A percentile compares a stretch with the other conserved stretches of the same genome.
These are phyloP conservation scores for Paramarasmius palmivorus DNA, from an alignment of 1,284 basidiomycete species.

Conservation along the genomic window DNA sequence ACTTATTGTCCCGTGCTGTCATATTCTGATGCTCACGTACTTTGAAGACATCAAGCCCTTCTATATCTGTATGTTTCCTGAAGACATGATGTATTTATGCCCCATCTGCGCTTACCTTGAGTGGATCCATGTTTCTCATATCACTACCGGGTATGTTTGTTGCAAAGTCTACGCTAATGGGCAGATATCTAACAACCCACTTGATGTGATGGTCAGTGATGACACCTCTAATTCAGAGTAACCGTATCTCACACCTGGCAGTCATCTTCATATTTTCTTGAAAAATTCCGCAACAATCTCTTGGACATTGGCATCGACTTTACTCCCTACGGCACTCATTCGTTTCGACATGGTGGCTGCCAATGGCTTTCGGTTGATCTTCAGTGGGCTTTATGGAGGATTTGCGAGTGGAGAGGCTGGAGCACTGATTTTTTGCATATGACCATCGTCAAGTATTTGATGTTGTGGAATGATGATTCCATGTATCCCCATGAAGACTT, in stretches of 20 bases:
- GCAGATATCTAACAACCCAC: no score
- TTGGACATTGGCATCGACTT: conserved; percentile 31
- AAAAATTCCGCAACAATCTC: conserved; percentile 32
- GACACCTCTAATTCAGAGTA: no score
- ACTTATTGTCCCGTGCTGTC: no score
- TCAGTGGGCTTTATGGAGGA: conserved; percentile 23
- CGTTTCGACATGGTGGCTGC: conserved; percentile 29
- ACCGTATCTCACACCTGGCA: conserved; percentile 21
- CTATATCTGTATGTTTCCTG: no score
- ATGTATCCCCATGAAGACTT: conserved; percentile 27
- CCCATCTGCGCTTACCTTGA: no score
- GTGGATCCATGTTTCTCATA: no score
- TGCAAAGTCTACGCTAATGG: no score
- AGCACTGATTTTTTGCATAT: conserved; percentile 30
- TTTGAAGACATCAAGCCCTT: no score
- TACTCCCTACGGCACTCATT: conserved; percentile 32
- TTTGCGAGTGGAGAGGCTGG: conserved; percentile 41
- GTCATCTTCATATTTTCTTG: conserved; percentile 29
- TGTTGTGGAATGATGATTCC: conserved; percentile 35
- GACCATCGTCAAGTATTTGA: conserved; percentile 36
- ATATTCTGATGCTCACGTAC: no score
- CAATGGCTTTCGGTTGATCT: conserved; percentile 26
- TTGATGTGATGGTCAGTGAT: no score
- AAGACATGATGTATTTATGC: no score
- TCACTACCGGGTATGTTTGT: no score